Evolutionary conservation across 768 basidiomycete species (phyloP).

Genomic region (Myochromella boudieri): DNA sequence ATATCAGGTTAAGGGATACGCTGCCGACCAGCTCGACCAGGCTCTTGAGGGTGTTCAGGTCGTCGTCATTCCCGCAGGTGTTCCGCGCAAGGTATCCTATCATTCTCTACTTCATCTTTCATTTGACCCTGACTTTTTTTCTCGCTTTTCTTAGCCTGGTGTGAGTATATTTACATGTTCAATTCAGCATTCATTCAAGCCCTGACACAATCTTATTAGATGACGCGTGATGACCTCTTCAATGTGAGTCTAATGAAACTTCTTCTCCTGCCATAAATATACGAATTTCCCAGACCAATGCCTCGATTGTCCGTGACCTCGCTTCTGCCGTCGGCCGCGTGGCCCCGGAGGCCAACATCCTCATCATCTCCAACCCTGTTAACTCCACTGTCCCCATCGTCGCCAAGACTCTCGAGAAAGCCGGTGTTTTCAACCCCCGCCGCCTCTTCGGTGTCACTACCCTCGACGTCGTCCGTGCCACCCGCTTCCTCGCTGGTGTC

Average conservation of each 20-base stretch:
- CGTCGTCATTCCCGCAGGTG: constrained; percentile 98
- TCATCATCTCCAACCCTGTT: constrained; percentile 99
- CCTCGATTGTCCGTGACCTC: constrained; percentile 96
- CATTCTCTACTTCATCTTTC: constrained; percentile 2
- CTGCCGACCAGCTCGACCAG: constrained; percentile 84
- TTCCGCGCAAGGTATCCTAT: constrained; percentile 85
- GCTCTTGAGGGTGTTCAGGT: constrained; percentile 90
- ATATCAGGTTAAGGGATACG: constrained; percentile 70
- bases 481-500: constrained; percentile 83
- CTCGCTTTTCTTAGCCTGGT: constrained; percentile 57
- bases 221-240: constrained; percentile 97
- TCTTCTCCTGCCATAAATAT: background rate
- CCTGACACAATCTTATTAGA: constrained; percentile 43
- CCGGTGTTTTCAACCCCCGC: constrained; percentile 87
- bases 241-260: constrained; percentile 55
- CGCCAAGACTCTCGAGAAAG: constrained; percentile 86
- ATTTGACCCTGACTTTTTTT: constrained; percentile 31
- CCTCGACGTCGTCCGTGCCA: constrained; percentile 95
- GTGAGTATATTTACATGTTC: constrained; percentile 48
- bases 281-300: constrained; percentile 70
- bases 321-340: constrained; percentile 85
- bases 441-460: constrained; percentile 96
- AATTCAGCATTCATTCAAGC: constrained; percentile 20
- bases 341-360: constrained; percentile 87
- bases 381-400: constrained; percentile 98